phyloP scores from a whole-genome alignment of 208 protist species.

The Leishmania braziliensis region DNA sequence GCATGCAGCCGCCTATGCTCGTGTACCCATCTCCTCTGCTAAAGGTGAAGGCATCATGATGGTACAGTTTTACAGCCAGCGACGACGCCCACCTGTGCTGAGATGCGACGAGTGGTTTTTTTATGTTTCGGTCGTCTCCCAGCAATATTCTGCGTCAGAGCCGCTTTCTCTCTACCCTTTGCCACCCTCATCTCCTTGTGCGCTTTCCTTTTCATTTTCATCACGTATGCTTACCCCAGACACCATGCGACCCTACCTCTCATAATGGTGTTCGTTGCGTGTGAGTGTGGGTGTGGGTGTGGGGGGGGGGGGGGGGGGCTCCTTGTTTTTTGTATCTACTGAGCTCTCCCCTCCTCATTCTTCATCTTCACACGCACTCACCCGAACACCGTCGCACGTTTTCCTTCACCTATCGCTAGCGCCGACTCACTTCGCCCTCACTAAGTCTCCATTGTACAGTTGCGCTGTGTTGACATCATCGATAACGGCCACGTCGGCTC shows the following conservation, averaged over 20 bases:
- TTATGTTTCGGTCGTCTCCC: not conserved
- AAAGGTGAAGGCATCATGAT: not conserved
- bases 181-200: not conserved
- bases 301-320: too few relatives aligned
- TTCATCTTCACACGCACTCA: not conserved
- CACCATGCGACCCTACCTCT: not conserved
- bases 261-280: not conserved
- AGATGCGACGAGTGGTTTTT: not conserved
- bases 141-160: not conserved
- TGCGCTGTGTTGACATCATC: constrained; percentile 46
- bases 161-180: not conserved
- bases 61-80: not conserved
- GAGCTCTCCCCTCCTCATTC: not conserved
- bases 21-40: not conserved
- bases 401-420: not conserved
- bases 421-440: not conserved
- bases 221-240: not conserved
- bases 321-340: too few relatives aligned
- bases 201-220: not conserved
- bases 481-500: constrained; percentile 47
- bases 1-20: not conserved
- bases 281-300: too few relatives aligned
- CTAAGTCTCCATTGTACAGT: constrained; percentile 19
- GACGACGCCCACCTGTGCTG: not conserved
- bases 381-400: not conserved